A percentile compares a stretch with the other conserved stretches of the same genome.
Evolutionary conservation across 2,329 filamentous ascomycete species (phyloP).

Genomic region (Ramularia collo-cygni): DNA sequence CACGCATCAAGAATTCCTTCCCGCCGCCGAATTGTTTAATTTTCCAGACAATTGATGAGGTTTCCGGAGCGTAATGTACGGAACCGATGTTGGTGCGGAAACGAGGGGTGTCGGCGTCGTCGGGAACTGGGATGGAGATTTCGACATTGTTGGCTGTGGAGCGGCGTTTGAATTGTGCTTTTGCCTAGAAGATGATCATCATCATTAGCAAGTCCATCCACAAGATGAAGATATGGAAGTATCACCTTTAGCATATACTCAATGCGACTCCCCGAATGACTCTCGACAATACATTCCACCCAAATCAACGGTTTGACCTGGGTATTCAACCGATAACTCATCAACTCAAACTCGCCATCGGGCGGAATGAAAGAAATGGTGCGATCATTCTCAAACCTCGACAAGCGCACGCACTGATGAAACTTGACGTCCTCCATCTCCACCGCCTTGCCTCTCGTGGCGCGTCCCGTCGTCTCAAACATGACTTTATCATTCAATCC

Average conservation of each 20-base stretch:
- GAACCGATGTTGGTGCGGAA: conserved; percentile 97
- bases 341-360: conserved; percentile 98
- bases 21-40: conserved; percentile 99
- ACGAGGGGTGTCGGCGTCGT: conserved; percentile 90
- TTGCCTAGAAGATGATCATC: conserved; percentile 49
- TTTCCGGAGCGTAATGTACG: conserved; percentile 95
- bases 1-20: conserved; percentile 98
- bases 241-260: conserved; percentile 97
- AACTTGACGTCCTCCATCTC: conserved; percentile 99
- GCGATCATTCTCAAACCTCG: conserved; percentile 94
- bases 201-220: too few species aligned
- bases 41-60: conserved; percentile 98
- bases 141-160: conserved; percentile 98
- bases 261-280: conserved; percentile 87
- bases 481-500: conserved; percentile 99
- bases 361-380: conserved; percentile 99
- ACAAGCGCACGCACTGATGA: conserved; percentile 93
- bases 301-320: conserved; percentile 98
- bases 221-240: too few species aligned
- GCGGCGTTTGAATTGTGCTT: conserved; percentile 94
- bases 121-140: conserved; percentile 92
- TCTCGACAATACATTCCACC: conserved; percentile 97
- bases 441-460: conserved; percentile 90
- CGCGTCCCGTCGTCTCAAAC: conserved; percentile 95
- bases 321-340: conserved; percentile 98